A percentile compares a stretch with the other conserved stretches of the same genome.
Evolutionary conservation across 2,329 filamentous ascomycete species (phyloP).

Genomic region (Parasarocladium wereldwijsianum): DNA sequence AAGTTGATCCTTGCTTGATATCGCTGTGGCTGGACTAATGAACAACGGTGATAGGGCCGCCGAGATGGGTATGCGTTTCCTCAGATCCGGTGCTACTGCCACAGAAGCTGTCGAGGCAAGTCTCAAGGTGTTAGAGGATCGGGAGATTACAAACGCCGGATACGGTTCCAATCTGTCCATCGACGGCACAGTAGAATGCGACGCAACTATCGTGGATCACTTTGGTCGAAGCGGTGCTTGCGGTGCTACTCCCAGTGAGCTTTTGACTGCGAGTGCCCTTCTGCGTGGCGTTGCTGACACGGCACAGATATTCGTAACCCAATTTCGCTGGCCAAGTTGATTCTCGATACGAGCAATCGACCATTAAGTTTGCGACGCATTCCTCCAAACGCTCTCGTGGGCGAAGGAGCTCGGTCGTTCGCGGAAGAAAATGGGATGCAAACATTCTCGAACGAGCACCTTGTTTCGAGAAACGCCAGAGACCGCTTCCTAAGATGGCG

Average conservation of each 20-base stretch:
- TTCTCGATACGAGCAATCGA: conserved; percentile 64
- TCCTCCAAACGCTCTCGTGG: conserved; percentile 82
- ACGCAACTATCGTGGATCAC: conserved; percentile 88
- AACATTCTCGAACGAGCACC: conserved; percentile 55
- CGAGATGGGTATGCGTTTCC: conserved; percentile 65
- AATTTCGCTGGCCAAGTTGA: conserved; percentile 68
- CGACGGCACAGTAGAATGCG: conserved; percentile 83
- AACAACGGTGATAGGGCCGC: conserved; percentile 47
- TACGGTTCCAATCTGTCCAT: conserved; percentile 91
- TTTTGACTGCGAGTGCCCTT: background rate
- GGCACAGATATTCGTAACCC: conserved; percentile 75
- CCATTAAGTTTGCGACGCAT: conserved; percentile 76
- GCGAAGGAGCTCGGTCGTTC: conserved; percentile 74
- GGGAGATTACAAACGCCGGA: conserved; percentile 91
- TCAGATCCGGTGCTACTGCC: conserved; percentile 65
- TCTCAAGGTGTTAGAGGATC: conserved; percentile 76
- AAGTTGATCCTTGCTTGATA: conserved; percentile 19
- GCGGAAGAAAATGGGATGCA: conserved; percentile 65
- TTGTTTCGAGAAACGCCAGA: conserved; percentile 67
- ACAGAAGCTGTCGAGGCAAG: conserved; percentile 84
- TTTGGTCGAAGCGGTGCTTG: conserved; percentile 82
- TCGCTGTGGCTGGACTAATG: too few relatives aligned
- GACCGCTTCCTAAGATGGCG: conserved; percentile 72
- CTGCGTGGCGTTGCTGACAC: conserved; percentile 6
- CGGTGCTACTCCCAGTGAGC: conserved; percentile 77